Evolutionary conservation across 2,329 filamentous ascomycete species (phyloP).

Genomic region (Beauveria rudraprayagi): DNA sequence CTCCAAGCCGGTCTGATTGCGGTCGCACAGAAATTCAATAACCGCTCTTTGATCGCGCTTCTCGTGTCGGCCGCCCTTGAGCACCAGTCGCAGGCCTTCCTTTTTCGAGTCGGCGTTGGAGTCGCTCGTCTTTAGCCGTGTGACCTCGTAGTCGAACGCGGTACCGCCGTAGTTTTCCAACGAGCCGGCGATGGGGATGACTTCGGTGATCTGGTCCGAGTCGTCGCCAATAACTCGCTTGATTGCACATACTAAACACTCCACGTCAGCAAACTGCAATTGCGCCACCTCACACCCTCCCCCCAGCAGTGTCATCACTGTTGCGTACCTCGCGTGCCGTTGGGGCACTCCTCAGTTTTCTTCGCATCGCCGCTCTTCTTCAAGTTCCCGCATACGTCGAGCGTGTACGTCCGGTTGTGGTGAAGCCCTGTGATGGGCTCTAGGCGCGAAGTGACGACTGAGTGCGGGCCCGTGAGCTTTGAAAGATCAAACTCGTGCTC

Average conservation of each 20-base stretch:
- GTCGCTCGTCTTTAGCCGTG: slow-evolving; percentile 56
- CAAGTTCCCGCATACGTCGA: slow-evolving; percentile 67
- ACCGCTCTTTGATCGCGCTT: slow-evolving; percentile 60
- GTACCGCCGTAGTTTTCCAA: slow-evolving; percentile 51
- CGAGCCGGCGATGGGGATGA: slow-evolving; percentile 68
- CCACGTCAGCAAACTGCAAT: neutral
- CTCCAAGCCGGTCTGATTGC: slow-evolving; percentile 64
- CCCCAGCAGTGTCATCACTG: neutral
- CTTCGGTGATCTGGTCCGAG: slow-evolving; percentile 41
- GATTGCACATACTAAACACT: slow-evolving; percentile 63
- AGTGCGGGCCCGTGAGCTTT: slow-evolving; percentile 57
- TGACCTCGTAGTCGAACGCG: slow-evolving; percentile 56
- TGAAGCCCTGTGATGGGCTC: slow-evolving; percentile 42
- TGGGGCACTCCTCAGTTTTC: slow-evolving; percentile 55
- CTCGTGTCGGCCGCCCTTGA: slow-evolving; percentile 53
- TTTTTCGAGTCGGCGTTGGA: slow-evolving; percentile 56
- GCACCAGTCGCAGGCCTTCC: slow-evolving; percentile 63
- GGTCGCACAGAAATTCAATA: slow-evolving; percentile 79
- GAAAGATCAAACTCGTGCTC: slow-evolving; percentile 56
- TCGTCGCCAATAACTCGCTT: slow-evolving; percentile 46
- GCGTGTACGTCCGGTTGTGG: slow-evolving; percentile 69
- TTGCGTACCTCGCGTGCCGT: slow-evolving; percentile 56
- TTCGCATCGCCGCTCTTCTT: slow-evolving; percentile 41
- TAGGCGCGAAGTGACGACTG: slow-evolving; percentile 52
- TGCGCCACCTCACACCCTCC: neutral